Base-by-base conservation (phyloP, 2,329 filamentous ascomycete genomes). In the Periconia sp. region DNA sequence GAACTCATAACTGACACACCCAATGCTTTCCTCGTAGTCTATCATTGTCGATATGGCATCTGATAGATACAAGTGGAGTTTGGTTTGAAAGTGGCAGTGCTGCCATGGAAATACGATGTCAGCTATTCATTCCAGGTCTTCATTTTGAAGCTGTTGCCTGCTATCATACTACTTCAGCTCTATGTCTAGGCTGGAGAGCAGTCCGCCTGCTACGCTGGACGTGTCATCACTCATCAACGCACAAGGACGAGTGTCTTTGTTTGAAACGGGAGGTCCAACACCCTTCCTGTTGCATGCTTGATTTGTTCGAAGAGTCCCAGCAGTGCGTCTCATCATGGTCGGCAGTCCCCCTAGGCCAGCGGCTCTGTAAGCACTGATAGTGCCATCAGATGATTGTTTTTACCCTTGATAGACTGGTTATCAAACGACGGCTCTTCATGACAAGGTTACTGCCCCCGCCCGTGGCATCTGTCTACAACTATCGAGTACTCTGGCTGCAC, bases 381-480 rank as follows among this genome's bases (percentile, higher is more conserved):
- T 54, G 37, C 35, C 49, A 63, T 72, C 69, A 71, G 65, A 66
- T 72, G 69, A 72, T 65, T 65, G 61, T 52, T 53, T n/a, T 23
- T 54, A 55, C 49, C 56, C 53, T 53, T 61, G 44, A 46, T 33
- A 43, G n/a, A 41, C 55, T 58, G 55, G 50, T 52, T 49, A 58
- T 51, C 46, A 60, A 59, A 62, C 59, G 59, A 59, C 52, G 56
- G 52, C 57, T 60, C 60, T 65, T 62, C 65, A 64, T 40, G 40
- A 53, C 59, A 52, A 61, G 53, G 47, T 56, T 5, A 8, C 3
- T 27, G 23, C 51, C 55, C 55, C 49, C 50, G 53, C 51, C 51
- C 56, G 47, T 20, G 48, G 41, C 56, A 50, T 52, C 55, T 37
- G 10, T n/a, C 11, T 37, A 37, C 5, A 54, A 54, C 58, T 53